Conservation (phyloP, 2,329 filamentous ascomycete species). For the Neonectria neomacrospora region DNA sequence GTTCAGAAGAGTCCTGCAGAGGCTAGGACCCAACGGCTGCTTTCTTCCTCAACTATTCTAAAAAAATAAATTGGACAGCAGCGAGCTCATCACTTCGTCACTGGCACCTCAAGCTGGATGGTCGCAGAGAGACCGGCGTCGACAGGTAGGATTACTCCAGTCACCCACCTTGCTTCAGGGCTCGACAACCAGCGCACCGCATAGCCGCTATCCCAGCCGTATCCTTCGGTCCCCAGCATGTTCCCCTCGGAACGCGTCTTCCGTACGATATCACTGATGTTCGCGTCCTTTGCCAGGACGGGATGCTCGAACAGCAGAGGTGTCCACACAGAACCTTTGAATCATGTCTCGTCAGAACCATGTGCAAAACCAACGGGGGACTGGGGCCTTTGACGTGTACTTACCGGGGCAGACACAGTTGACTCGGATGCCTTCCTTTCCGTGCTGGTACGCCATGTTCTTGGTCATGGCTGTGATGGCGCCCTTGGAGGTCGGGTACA, state of each 20-base stretch:
- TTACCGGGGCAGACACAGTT: constrained; percentile 61
- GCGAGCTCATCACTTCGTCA: not conserved
- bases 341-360: constrained; percentile 49
- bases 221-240: constrained; percentile 55
- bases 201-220: constrained; percentile 55
- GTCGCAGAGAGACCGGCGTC: constrained; percentile 48
- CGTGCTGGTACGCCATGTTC: constrained; percentile 63
- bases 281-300: no score
- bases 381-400: not conserved
- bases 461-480: constrained; percentile 63
- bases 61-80: no score
- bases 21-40: no score
- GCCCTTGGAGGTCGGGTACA: constrained; percentile 61
- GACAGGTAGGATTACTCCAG: constrained; percentile 53
- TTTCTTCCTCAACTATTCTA: no score
- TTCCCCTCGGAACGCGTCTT: constrained; percentile 49
- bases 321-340: no score
- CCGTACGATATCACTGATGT: constrained; percentile 4
- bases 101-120: not conserved
- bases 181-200: constrained; percentile 54
- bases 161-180: constrained; percentile 57
- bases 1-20: no score
- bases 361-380: not conserved
- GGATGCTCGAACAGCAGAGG: no score
- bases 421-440: constrained; percentile 56